phyloP scores from a whole-genome alignment of 108 stramenopile genomes.

The Nitzschia putrida region DNA sequence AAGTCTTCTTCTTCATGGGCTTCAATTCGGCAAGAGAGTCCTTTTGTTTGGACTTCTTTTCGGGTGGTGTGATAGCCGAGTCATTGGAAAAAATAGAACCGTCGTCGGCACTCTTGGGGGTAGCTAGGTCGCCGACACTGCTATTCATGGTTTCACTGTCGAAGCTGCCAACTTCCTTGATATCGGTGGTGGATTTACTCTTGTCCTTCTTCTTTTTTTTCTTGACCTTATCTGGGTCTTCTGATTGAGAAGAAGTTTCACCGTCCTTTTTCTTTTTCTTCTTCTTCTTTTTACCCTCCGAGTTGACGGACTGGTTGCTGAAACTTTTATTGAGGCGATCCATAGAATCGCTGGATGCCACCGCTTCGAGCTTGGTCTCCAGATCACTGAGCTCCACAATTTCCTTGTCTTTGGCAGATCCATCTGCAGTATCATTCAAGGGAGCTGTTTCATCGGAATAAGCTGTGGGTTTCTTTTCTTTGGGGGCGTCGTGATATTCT shows the following conservation, averaged over 20 bases:
- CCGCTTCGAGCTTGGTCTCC: no score
- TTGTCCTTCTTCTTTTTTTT: slow-evolving; percentile 12
- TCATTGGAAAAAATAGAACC: slow-evolving; percentile 1
- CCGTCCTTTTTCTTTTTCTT: slow-evolving; percentile 20
- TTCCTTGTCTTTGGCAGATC: background rate
- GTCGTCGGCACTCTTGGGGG: background rate
- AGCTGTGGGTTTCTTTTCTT: background rate
- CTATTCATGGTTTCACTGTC: no score
- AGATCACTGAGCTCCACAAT: no score
- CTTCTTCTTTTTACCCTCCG: slow-evolving; percentile 5
- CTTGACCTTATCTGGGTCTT: background rate
- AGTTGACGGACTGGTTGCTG: background rate
- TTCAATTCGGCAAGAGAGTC: background rate
- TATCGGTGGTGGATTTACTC: slow-evolving; percentile 6
- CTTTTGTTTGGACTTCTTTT: background rate
- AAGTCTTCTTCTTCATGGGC: background rate
- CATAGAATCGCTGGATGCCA: no score
- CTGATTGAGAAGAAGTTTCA: background rate
- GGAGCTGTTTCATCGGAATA: background rate
- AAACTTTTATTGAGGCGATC: background rate
- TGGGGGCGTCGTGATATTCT: background rate
- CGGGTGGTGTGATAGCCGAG: background rate
- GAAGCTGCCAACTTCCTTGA: no score
- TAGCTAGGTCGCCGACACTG: no score
- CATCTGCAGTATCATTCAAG: background rate